Evolutionary conservation across 768 basidiomycete genomes (phyloP).

Genomic region (Hygrophorus russula): DNA sequence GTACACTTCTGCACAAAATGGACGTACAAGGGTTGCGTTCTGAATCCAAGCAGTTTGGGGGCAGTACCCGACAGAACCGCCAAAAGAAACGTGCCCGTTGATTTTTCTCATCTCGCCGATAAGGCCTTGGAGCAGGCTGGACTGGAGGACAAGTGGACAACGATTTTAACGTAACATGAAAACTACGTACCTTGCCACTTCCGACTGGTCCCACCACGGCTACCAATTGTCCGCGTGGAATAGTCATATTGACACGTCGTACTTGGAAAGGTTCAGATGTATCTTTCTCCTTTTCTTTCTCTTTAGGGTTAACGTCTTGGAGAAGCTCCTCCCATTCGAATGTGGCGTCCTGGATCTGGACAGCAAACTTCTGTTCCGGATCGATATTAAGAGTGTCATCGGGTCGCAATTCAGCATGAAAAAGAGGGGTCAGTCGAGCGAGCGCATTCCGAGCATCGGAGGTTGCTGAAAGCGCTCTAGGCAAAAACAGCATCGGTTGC

Average conservation of each 20-base stretch:
- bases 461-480: conserved; percentile 48
- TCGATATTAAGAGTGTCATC: conserved; percentile 33
- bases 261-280: conserved; percentile 28
- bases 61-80: conserved; percentile 58
- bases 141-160: too few relatives aligned
- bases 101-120: conserved; percentile 59
- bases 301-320: conserved; percentile 10
- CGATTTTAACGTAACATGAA: too few relatives aligned
- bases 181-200: conserved; percentile 37
- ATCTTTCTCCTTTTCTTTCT: conserved; percentile 11
- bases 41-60: conserved; percentile 73
- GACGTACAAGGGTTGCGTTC: conserved; percentile 43
- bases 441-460: conserved; percentile 59
- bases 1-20: neutral
- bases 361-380: conserved; percentile 30
- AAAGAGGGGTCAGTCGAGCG: conserved; percentile 35
- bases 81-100: conserved; percentile 42
- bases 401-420: conserved; percentile 39
- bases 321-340: conserved; percentile 50
- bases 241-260: conserved; percentile 33
- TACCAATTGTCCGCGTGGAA: conserved; percentile 47
- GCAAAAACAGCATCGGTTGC: conserved; percentile 60
- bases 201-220: conserved; percentile 65
- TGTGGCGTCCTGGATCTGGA: conserved; percentile 40
- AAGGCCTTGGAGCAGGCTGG: conserved; percentile 45